Evolutionary conservation across 306 rosid species (phyloP), one percentile per base, ranked within the genome.

Genomic region (Pachyrhizus erosus): DNA sequence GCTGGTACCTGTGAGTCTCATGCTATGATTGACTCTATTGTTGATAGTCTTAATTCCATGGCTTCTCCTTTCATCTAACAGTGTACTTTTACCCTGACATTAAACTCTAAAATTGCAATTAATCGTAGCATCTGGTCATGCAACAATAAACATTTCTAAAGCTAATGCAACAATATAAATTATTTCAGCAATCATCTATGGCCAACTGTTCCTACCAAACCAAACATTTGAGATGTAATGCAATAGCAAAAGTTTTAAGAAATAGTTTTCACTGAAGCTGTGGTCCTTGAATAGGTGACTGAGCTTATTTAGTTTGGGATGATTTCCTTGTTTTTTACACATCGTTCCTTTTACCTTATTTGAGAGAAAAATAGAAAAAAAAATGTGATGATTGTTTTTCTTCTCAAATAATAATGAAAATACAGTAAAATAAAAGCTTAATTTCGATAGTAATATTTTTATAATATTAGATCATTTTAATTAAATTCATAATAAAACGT

Each of bases 1-100:
- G 70, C 92, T 54, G 94, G 86, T 23, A 92, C 99, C 9, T 26
- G 86, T 49, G 91, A 83, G 43, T 91, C 99, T 66, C 97, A 89
- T 86, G 82, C 88, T 54, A 2, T 62, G 62, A 89, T 92, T 13
- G 85, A 87, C 84, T 83, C 96, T 54, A 8, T 93, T 21, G 21
- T 84, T 58, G 86, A 85, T 64, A 64, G 21, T 82, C 89, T 96
- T 34, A 81, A 78, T 14, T 80, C 94, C 86, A 66, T 93, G 80
- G 89, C 89, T 76, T 60, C 87, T 20, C 73, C 80, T 82, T 87
- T 90, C 26, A 61, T 12, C 5, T 87, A 85, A 52, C 51, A 51
- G 43, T n/a, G 49, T 58, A 34, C 48, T 64, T 65, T 20, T 33
- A 14, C 57, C 26, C 1, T 15, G 24, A 34, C 79, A 54, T 54